These are phyloP conservation scores for Eutypa lata DNA, from an alignment of 2,329 filamentous ascomycete species.

Conservation along the genomic window DNA sequence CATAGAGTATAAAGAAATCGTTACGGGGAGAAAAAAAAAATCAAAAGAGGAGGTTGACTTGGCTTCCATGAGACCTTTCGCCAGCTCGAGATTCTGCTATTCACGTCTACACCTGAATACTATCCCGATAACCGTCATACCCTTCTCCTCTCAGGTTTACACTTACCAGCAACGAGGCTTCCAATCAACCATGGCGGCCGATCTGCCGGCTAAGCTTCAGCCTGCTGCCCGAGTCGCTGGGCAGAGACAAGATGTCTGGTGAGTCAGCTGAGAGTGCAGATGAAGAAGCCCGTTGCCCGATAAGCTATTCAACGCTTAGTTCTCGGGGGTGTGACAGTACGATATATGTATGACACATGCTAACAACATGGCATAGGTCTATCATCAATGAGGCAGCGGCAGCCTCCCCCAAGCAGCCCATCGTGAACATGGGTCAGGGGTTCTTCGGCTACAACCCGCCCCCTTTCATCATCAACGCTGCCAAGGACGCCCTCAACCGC, in stretches of 20 bases:
- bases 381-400: constrained; percentile 66
- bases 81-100: constrained; percentile 7
- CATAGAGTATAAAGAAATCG: background rate
- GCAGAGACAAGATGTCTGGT: constrained; percentile 53
- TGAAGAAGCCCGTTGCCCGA: no score
- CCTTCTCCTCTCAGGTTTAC: background rate
- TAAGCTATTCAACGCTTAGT: background rate
- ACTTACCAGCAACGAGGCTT: constrained; percentile 14
- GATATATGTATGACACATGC: constrained; percentile 2
- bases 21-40: background rate
- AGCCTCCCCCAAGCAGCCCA: constrained; percentile 60
- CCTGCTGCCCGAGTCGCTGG: constrained; percentile 48
- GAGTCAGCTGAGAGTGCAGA: constrained; percentile 18
- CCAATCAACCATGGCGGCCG: constrained; percentile 35
- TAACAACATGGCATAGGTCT: constrained; percentile 41
- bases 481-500: constrained; percentile 81
- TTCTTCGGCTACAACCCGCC: constrained; percentile 96
- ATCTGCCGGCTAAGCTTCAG: constrained; percentile 43
- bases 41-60: background rate
- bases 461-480: constrained; percentile 83
- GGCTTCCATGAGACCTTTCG: constrained; percentile 19
- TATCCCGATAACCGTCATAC: background rate
- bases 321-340: background rate
- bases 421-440: constrained; percentile 63
- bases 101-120: constrained; percentile 1